Evolutionary conservation across 371 early-diverging fungal genomes (phyloP).

Genomic region (Apophysomyces trapeziformis): DNA sequence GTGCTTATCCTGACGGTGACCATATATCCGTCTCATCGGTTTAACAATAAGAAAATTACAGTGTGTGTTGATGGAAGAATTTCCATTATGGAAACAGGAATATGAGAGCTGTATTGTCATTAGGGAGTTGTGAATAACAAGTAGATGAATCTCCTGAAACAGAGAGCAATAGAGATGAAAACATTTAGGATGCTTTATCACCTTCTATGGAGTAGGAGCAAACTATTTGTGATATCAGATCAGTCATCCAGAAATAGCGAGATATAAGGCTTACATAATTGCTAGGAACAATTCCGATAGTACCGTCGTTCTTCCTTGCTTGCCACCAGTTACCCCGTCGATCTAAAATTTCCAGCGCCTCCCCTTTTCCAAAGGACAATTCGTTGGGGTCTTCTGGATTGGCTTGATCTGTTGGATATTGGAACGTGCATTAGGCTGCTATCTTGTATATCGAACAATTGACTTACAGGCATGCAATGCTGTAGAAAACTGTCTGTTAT

Average conservation of each 20-base stretch:
- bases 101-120: slow-evolving; percentile 8
- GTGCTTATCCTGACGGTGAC: neutral
- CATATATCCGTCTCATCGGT: too few species aligned
- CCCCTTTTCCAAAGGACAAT: slow-evolving; percentile 84
- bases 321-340: slow-evolving; percentile 97
- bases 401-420: slow-evolving; percentile 40
- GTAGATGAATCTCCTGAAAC: slow-evolving; percentile 7
- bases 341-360: slow-evolving; percentile 83
- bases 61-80: too few species aligned
- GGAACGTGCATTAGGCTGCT: neutral
- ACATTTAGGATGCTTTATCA: neutral
- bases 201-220: neutral
- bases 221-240: neutral
- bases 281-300: slow-evolving; percentile 90
- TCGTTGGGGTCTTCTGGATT: slow-evolving; percentile 92
- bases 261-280: slow-evolving; percentile 69
- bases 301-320: slow-evolving; percentile 80
- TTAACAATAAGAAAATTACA: too few species aligned
- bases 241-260: neutral
- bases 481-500: neutral
- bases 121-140: slow-evolving; percentile 5
- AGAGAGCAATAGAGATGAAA: slow-evolving; percentile 3
- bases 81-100: neutral
- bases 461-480: slow-evolving; percentile 15
- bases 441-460: neutral